phyloP scores from a whole-genome alignment of 345 rosid genomes.

The Citropsis articulata region DNA sequence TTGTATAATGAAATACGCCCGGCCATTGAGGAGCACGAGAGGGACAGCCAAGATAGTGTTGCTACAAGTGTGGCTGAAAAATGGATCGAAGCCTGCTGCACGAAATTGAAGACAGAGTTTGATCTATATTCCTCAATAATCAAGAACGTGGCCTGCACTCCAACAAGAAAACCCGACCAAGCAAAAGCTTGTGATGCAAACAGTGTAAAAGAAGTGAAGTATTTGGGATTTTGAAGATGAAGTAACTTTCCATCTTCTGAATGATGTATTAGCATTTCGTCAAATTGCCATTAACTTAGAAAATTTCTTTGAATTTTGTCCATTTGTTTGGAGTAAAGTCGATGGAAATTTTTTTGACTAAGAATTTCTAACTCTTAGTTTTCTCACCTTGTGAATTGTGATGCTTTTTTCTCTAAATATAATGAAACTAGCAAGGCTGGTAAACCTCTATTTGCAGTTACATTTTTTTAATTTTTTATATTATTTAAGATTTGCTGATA shows the following conservation, averaged over 20 bases:
- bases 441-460: not conserved
- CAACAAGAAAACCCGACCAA: conserved; percentile 28
- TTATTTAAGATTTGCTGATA: not conserved
- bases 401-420: not conserved
- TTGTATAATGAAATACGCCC: conserved; percentile 82
- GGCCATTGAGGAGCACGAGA: conserved; percentile 90
- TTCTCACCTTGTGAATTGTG: not conserved
- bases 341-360: not conserved
- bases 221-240: conserved; percentile 18
- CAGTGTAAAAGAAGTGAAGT: conserved; percentile 34
- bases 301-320: not conserved
- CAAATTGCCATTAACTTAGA: not conserved
- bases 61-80: conserved; percentile 95
- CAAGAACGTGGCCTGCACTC: conserved; percentile 60
- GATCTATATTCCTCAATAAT: conserved; percentile 72
- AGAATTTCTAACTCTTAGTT: not conserved
- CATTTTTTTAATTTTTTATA: too few relatives aligned
- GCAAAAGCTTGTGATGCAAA: conserved; percentile 23
- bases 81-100: conserved; percentile 89
- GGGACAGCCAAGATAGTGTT: conserved; percentile 89
- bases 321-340: not conserved
- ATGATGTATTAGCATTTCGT: not conserved
- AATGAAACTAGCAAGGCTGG: not conserved
- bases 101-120: conserved; percentile 79
- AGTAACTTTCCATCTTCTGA: not conserved